These are phyloP conservation scores for Wickerhamiella kazuoi DNA, from an alignment of 805 yeast species.

Conservation along the genomic window DNA sequence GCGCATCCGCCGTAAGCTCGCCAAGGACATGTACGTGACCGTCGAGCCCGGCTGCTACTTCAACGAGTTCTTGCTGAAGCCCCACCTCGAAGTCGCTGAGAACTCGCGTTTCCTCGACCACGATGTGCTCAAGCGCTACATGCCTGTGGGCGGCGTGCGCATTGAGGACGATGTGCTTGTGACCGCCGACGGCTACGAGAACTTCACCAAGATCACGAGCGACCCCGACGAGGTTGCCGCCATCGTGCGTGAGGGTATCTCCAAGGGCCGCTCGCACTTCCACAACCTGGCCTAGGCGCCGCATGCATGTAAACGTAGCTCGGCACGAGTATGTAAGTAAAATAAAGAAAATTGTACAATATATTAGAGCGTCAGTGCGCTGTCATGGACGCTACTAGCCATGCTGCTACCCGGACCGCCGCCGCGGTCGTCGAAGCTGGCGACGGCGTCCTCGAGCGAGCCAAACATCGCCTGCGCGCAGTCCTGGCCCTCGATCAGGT, in stretches of 20 bases:
- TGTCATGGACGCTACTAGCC: no score
- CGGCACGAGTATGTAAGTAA: background rate
- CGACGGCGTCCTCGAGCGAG: slow-evolving; percentile 41
- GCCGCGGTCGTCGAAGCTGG: slow-evolving; percentile 10
- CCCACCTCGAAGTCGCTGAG: slow-evolving; percentile 25
- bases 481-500: slow-evolving; percentile 20
- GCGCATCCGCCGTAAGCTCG: slow-evolving; percentile 58
- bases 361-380: no score
- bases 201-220: slow-evolving; percentile 64
- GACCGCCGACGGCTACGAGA: slow-evolving; percentile 60
- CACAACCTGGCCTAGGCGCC: slow-evolving; percentile 30
- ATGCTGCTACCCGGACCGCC: no score
- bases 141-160: slow-evolving; percentile 92
- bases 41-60: slow-evolving; percentile 93
- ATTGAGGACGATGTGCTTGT: slow-evolving; percentile 85
- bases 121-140: slow-evolving; percentile 54
- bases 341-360: background rate
- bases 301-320: no score
- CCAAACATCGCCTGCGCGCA: slow-evolving; percentile 25
- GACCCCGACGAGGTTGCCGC: slow-evolving; percentile 68
- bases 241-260: slow-evolving; percentile 52
- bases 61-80: slow-evolving; percentile 61
- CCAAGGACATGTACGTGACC: slow-evolving; percentile 70
- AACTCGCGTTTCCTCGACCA: slow-evolving; percentile 42
- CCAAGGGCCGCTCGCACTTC: slow-evolving; percentile 44